phyloP scores from a whole-genome alignment of 768 basidiomycete genomes.

The Coprinopsis sp. region DNA sequence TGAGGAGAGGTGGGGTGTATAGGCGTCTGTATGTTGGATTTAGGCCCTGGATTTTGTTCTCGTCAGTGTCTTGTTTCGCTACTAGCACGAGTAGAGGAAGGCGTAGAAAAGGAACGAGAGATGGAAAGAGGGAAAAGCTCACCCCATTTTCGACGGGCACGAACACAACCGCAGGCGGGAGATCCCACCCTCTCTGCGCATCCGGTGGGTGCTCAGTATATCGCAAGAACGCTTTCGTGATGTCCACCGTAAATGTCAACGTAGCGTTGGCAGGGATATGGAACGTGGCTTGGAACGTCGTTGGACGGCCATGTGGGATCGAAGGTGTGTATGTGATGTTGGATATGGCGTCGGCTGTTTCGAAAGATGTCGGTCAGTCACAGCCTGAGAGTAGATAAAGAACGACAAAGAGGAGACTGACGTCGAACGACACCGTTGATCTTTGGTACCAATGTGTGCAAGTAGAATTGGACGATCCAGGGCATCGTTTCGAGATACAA shows the following conservation, averaged over 20 bases:
- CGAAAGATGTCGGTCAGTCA: background rate
- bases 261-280: slow-evolving; percentile 65
- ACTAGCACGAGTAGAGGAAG: no score
- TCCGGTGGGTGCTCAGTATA: slow-evolving; percentile 97
- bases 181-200: slow-evolving; percentile 91
- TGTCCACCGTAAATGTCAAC: slow-evolving; percentile 63
- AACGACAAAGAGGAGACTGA: slow-evolving; percentile 23
- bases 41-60: slow-evolving; percentile 14
- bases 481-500: slow-evolving; percentile 91
- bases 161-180: slow-evolving; percentile 83
- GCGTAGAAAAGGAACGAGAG: no score
- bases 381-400: background rate
- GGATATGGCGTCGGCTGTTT: slow-evolving; percentile 57
- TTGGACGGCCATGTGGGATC: slow-evolving; percentile 66
- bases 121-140: no score
- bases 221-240: slow-evolving; percentile 79
- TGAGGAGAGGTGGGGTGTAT: slow-evolving; percentile 77
- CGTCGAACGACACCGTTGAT: slow-evolving; percentile 45
- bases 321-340: slow-evolving; percentile 65
- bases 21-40: slow-evolving; percentile 38
- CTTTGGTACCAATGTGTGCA: slow-evolving; percentile 65
- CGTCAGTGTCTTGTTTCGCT: no score
- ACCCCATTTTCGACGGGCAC: slow-evolving; percentile 31
- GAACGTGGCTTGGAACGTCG: slow-evolving; percentile 69
- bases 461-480: slow-evolving; percentile 84